Base-by-base conservation (phyloP, 345 rosid species). In the Sisymbrium irio region DNA sequence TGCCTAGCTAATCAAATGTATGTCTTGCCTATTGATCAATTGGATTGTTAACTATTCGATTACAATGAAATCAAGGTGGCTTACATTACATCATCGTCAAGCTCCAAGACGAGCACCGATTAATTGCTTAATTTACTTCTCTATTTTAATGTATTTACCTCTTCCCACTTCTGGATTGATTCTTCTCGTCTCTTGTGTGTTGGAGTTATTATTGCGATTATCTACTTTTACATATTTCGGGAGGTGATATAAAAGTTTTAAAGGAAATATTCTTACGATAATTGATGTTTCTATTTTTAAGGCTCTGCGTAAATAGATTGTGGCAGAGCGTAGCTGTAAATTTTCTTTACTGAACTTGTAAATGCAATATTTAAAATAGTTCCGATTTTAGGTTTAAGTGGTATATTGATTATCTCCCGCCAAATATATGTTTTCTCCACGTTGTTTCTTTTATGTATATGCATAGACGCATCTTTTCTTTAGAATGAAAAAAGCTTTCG, bases 131-230 rank as follows among this genome's bases (percentile, higher is more conserved):
- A 67, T 20, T 33, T 33, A n/a, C 3, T 1, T 32, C 22, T 20
- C 56, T 11, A 3, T 40, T 57, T 67, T 47, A 67, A 40, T 19
- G 67, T 67, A 17, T 36, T 13, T 33, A 47, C 62, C 22, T 27
- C 60, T 67, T 25, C 17, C 62, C 47, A 67, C 7, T 67, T 49
- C 15, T 35, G 49, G 74, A 60, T 40, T 60, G 73, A 67, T 75
- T 75, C 69, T 68, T 67, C 20, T 67, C 74, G 78, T 75, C 74
- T 67, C 63, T 75, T 67, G 62, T 67, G 63, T 41, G 8, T 75
- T 75, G 78, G 78, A 67, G 17, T 47, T 66, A 74, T 47, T 67
- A 32, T 60, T 60, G 20, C 19, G 32, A 41, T 33, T 39, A n/a
- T 47, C 6, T 60, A 41, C 13, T n/a, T 51, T 67, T 30, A 20